Conservation (phyloP, 805 yeast species). For the Starmerella ratchasimensis region DNA sequence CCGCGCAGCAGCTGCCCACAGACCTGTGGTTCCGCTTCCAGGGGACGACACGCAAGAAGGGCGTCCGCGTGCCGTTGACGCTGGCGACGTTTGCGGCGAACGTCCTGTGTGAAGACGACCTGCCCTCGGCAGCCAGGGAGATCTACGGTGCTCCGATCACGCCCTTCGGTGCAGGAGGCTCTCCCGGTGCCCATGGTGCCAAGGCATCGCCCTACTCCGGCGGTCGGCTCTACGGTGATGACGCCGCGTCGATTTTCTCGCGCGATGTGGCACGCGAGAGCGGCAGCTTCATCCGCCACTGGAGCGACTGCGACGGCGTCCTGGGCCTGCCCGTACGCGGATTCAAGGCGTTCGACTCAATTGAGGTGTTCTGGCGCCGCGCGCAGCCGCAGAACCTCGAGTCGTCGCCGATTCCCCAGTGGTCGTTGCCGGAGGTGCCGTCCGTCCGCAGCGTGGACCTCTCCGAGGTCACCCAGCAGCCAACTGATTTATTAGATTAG, state of each 20-base stretch:
- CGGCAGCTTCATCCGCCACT: constrained; percentile 5
- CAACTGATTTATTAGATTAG: background rate
- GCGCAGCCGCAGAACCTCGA: too few relatives aligned
- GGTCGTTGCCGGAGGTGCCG: too few relatives aligned
- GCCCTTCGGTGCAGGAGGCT: too few relatives aligned
- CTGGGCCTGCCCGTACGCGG: constrained; percentile 12
- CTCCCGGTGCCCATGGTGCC: too few relatives aligned
- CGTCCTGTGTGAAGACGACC: constrained; percentile 3
- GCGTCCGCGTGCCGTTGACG: constrained; percentile 1
- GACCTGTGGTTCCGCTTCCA: constrained; percentile 4
- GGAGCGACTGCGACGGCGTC: constrained; percentile 16
- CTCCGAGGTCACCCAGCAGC: background rate
- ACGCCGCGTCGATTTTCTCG: background rate
- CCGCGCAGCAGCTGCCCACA: background rate
- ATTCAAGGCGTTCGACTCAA: constrained; percentile 11
- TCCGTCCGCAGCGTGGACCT: too few relatives aligned
- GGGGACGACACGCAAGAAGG: background rate
- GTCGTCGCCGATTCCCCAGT: too few relatives aligned
- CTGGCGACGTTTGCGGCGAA: constrained; percentile 4
- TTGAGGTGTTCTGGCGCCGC: constrained; percentile 14
- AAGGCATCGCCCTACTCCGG: too few relatives aligned
- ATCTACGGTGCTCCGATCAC: background rate
- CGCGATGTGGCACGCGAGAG: background rate
- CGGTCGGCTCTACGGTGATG: too few relatives aligned
- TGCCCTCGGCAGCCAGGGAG: background rate